Percentiles rank a stretch among this genome's conserved stretches.
Evolutionary conservation across 2,329 filamentous ascomycete species (phyloP).

Genomic region (Ramichloridium luteum): DNA sequence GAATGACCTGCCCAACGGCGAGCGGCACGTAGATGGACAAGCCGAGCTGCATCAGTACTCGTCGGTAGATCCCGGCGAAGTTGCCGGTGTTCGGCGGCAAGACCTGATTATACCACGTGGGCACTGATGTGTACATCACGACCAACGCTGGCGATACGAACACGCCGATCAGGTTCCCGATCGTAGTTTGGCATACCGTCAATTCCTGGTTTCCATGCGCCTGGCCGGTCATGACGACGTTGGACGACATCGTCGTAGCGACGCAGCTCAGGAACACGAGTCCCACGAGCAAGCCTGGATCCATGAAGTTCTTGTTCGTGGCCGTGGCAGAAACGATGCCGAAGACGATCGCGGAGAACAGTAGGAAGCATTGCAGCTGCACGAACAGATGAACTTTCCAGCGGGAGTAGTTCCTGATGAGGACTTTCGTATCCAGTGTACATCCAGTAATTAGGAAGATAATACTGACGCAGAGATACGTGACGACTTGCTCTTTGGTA

Average conservation of each 20-base stretch:
- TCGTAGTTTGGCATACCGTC: conserved; percentile 49
- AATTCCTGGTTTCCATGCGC: conserved; percentile 47
- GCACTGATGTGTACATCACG: conserved; percentile 46
- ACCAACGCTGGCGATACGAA: conserved; percentile 55
- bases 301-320: conserved; percentile 41
- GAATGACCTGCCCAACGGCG: conserved; percentile 46
- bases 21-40: conserved; percentile 55
- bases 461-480: conserved; percentile 56
- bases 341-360: conserved; percentile 52
- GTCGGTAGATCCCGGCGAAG: conserved; percentile 49
- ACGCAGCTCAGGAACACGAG: conserved; percentile 56
- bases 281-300: conserved; percentile 53
- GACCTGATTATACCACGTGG: conserved; percentile 42
- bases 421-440: conserved; percentile 51
- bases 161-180: conserved; percentile 57
- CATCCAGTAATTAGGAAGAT: conserved; percentile 63
- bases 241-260: conserved; percentile 60
- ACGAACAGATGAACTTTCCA: conserved; percentile 58
- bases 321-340: conserved; percentile 42
- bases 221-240: conserved; percentile 60
- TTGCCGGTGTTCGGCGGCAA: conserved; percentile 44
- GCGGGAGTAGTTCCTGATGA: conserved; percentile 49
- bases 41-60: conserved; percentile 56
- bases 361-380: conserved; percentile 53
- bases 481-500: conserved; percentile 39